Evolutionary conservation across 2,329 filamentous ascomycete species (phyloP), one percentile per base, ranked within the genome.

Genomic region (Ascochyta fabae): DNA sequence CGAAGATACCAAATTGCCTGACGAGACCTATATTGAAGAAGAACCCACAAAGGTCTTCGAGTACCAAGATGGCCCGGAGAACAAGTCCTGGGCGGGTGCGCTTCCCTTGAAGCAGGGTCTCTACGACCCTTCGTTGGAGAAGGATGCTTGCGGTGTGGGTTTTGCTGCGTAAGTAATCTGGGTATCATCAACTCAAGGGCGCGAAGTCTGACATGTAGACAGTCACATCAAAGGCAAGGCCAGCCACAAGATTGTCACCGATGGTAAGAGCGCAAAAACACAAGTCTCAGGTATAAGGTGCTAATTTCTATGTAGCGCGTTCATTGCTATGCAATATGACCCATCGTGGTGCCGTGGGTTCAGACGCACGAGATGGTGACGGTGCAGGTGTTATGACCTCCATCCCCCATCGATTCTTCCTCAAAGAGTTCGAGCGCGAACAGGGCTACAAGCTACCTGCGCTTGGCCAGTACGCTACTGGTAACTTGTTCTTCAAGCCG

Each of bases 251-350:
- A 98, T 98, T 73, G 90, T 98, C 62, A 96, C 90, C 80, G 94
- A 98, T 96, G 94, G 91, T 95, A 79, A 81, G 87, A 61, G 44
- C 26, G n/a, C 48, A 51, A 23, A 8, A 2, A 29, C 29, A 34
- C 3, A 23, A n/a, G 15, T 40, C 15, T 12, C 7, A 2, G 0
- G 31, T 26, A 15, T 15, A 43, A 24, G 12, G 3, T 79, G 66
- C 81, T 75, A 56, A 60, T 38, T 43, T 12, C 34, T 62, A 29
- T 58, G 40, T 69, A 95, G 91, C 93, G 66, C 90, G 91, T 65
- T 96, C 93, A 79, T 84, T 99, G 60, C 88, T 99, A 62, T 99
- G 95, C 85, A 98, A 99, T 85, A 99, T 99, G 95, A 98, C 95
- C 84, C 95, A 99, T 83, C 90, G 95, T 77, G 95, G 95, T 83